These are phyloP conservation scores for Cystobasidium sp. DNA, from an alignment of 1,284 basidiomycete species.

Conservation along the genomic window DNA sequence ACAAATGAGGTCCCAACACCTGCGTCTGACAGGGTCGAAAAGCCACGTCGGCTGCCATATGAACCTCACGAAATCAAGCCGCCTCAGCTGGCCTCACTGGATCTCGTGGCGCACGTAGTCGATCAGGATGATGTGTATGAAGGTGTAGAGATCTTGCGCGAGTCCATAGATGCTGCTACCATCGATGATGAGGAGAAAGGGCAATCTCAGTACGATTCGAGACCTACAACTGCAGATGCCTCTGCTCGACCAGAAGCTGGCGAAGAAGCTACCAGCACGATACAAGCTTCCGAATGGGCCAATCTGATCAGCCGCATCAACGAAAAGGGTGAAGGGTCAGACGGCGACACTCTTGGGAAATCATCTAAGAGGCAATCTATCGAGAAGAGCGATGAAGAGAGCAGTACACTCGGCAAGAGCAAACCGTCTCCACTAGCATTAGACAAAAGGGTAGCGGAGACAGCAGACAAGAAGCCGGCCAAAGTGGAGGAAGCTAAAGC, in stretches of 20 bases:
- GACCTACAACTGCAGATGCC: neutral
- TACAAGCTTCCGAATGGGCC: conserved; percentile 36
- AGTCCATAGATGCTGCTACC: conserved; percentile 39
- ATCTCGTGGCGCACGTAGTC: neutral
- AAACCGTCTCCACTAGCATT: neutral
- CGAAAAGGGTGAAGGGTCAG: neutral
- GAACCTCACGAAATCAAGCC: conserved; percentile 10
- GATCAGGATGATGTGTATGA: conserved; percentile 35
- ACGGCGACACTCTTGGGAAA: conserved; percentile 15
- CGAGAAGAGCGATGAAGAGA: conserved; percentile 35
- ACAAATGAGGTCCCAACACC: conserved; percentile 34
- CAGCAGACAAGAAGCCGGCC: neutral
- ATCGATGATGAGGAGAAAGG: conserved; percentile 16
- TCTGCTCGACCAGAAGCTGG: neutral
- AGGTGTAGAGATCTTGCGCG: conserved; percentile 36
- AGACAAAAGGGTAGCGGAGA: neutral
- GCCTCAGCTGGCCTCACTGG: neutral
- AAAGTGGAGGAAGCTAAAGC: neutral
- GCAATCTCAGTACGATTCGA: conserved; percentile 6
- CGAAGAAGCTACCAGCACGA: conserved; percentile 15
- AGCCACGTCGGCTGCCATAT: neutral
- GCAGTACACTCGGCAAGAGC: conserved; percentile 36
- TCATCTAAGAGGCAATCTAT: neutral
- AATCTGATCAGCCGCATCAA: conserved; percentile 19
- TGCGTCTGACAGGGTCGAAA: conserved; percentile 8